Percentiles rank a stretch among this genome's conserved stretches.
phyloP scores from a whole-genome alignment of 73 alveolate species.

The Paramecium pentaurelia region DNA sequence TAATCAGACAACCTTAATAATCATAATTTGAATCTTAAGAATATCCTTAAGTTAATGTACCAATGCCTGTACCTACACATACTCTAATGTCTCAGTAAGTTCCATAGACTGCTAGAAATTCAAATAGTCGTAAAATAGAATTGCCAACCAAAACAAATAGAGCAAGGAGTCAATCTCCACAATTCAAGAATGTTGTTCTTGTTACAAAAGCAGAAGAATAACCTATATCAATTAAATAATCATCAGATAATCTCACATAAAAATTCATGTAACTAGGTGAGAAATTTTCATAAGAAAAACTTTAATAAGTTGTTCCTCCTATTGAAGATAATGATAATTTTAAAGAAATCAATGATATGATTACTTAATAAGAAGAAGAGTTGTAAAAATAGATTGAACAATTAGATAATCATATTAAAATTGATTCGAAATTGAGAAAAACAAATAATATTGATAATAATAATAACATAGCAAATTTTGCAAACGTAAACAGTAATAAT shows the following conservation, averaged over 20 bases:
- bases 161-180: slow-evolving; percentile 37
- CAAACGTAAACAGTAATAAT: background rate
- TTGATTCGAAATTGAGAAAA: background rate
- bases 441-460: background rate
- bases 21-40: slow-evolving; percentile 11
- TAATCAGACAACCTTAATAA: background rate
- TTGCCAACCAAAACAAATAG: background rate
- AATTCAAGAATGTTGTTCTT: background rate
- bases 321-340: background rate
- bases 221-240: background rate
- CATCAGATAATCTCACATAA: background rate
- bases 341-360: background rate
- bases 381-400: background rate
- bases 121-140: background rate
- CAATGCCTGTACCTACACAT: background rate
- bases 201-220: background rate
- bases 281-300: background rate
- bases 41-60: background rate
- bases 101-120: background rate
- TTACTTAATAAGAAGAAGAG: slow-evolving; percentile 25
- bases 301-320: background rate
- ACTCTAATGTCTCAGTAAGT: background rate
- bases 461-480: background rate
- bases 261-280: background rate
- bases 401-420: background rate